phyloP scores from a whole-genome alignment of 176 grass and related monocot genomes.

The Stipa capillata region DNA sequence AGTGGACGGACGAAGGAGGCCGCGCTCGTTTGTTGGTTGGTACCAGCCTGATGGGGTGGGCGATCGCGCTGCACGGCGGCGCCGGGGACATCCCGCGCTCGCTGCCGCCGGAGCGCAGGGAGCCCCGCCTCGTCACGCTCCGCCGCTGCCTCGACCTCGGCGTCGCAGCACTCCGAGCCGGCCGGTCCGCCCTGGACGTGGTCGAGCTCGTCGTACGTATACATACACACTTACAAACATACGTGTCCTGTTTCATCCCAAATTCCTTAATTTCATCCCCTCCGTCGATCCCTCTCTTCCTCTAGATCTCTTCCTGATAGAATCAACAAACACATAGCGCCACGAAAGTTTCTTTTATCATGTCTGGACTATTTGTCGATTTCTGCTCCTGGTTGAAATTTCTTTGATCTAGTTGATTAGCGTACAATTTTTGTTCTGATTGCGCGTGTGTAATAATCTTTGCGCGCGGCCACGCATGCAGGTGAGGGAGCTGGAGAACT shows the following conservation, averaged over 20 bases:
- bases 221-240: too few species aligned
- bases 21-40: neutral
- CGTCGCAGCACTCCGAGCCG: constrained; percentile 44
- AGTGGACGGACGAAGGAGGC: too few species aligned
- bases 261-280: too few species aligned
- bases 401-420: too few species aligned
- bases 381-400: too few species aligned
- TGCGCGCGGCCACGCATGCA: neutral
- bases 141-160: constrained; percentile 63
- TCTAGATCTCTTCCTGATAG: too few species aligned
- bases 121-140: constrained; percentile 60
- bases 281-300: neutral
- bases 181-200: constrained; percentile 61
- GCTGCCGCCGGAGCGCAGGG: constrained; percentile 38
- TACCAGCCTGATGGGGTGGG: constrained; percentile 49
- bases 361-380: neutral
- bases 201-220: constrained; percentile 63
- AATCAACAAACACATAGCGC: too few species aligned
- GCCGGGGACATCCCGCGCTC: constrained; percentile 81
- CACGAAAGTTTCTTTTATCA: too few species aligned
- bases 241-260: too few species aligned
- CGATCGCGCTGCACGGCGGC: constrained; percentile 78
- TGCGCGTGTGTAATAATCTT: too few species aligned
- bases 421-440: too few species aligned
- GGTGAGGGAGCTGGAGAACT: constrained; percentile 83